Evolutionary conservation across 306 rosid species (phyloP), one percentile per base, ranked within the genome.

Genomic region (Mucuna pruriens): DNA sequence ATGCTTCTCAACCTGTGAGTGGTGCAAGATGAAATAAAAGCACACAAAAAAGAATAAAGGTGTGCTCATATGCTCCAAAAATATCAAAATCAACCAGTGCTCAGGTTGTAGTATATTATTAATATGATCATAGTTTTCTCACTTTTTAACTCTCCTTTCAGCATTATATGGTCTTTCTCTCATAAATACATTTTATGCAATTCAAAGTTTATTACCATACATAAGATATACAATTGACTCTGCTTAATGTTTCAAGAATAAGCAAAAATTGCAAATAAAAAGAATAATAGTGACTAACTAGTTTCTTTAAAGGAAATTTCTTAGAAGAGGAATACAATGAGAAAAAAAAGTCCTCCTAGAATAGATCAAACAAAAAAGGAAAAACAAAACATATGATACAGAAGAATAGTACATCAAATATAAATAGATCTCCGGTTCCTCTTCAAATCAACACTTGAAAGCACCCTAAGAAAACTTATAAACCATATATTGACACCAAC

Each of bases 1-100:
- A 93, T 95, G 90, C 88, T 89, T 93, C 55, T 74, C 92, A 31
- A 93, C 95, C 99, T 95, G 85, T 45, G 52, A 38, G 80, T 29
- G 36, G 66, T 33, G 29, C 60, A 85, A 57, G 55, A 75, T 57
- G 46, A 34, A 71, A 57, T 46, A 79, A 58, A 81, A 77, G 61
- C 72, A 55, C 44, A 66, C 22, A 78, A 26, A 60, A 45, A 57
- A 51, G 71, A 71, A 67, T 83, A 48, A 71, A 76, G 61, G 55
- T 72, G 40, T 61, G 38, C 25, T 20, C 61, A 67, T 29, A 31
- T 54, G 42, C 64, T 48, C 52, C 20, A 61, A 40, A 46, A 33
- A 65, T 44, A 80, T 23, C 34, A 54, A 61, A 29, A 57, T 75
- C 78, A 80, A 80, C 71, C 34, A 74, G 57, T 38, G 52, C 29